These are phyloP conservation scores for Talaromyces sp. DNA, from an alignment of 2,329 filamentous ascomycete species.

Conservation along the genomic window DNA sequence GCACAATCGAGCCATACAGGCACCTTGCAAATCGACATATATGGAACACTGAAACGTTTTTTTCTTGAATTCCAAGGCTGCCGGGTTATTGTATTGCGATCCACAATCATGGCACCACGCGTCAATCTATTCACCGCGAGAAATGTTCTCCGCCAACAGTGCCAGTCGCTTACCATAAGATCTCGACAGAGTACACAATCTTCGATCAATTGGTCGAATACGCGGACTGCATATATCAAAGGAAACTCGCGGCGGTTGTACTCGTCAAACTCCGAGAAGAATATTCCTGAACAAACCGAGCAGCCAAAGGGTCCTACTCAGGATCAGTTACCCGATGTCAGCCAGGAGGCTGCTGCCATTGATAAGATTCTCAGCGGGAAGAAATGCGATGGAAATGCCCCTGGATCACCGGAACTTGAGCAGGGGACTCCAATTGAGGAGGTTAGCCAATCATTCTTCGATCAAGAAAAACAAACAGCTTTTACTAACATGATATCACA, in stretches of 20 bases:
- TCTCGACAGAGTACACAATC: slow-evolving; percentile 15
- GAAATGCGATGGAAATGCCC: slow-evolving; percentile 35
- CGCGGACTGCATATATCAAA: neutral
- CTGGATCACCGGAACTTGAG: slow-evolving; percentile 53
- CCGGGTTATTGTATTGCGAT: neutral
- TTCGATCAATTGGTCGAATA: neutral
- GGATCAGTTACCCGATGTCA: slow-evolving; percentile 55
- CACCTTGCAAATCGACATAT: neutral
- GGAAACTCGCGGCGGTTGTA: slow-evolving; percentile 27
- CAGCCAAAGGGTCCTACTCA: slow-evolving; percentile 45
- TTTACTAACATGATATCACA: neutral
- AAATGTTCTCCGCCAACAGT: slow-evolving; percentile 29
- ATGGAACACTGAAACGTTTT: neutral
- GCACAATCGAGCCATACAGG: neutral
- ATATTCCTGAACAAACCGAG: slow-evolving; percentile 24
- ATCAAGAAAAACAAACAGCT: neutral
- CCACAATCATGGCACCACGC: slow-evolving; percentile 50
- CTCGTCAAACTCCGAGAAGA: slow-evolving; percentile 29
- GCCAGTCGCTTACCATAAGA: slow-evolving; percentile 20
- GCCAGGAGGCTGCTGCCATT: slow-evolving; percentile 59
- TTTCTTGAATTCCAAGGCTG: too few species aligned
- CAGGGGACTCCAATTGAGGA: slow-evolving; percentile 64
- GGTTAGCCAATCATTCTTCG: slow-evolving; percentile 39
- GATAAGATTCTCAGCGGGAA: slow-evolving; percentile 51
- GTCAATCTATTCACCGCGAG: slow-evolving; percentile 45